phyloP scores from a whole-genome alignment of 805 yeast species.

The Komagataella ulmi region DNA sequence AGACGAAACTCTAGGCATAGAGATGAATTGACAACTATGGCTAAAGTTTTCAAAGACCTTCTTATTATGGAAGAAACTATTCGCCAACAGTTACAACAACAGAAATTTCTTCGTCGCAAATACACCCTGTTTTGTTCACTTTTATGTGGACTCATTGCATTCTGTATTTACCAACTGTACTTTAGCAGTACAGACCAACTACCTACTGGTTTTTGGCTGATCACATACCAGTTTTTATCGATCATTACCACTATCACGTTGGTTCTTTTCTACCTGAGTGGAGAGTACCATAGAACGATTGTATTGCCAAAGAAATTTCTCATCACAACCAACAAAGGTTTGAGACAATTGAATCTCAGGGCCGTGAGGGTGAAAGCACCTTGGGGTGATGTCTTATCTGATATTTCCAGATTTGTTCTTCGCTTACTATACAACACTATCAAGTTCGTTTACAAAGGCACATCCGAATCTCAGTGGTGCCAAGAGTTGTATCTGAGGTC shows the following conservation, averaged over 20 bases:
- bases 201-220: conserved; percentile 20
- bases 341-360: conserved; percentile 70
- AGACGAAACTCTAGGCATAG: neutral
- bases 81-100: conserved; percentile 68
- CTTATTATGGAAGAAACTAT: conserved; percentile 77
- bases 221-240: conserved; percentile 38
- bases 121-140: conserved; percentile 41
- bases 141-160: conserved; percentile 23
- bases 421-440: conserved; percentile 2
- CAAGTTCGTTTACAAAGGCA: neutral
- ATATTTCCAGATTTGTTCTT: conserved; percentile 3
- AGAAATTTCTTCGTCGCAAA: conserved; percentile 49
- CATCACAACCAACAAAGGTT: conserved; percentile 76
- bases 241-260: conserved; percentile 55
- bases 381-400: conserved; percentile 1
- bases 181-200: conserved; percentile 5
- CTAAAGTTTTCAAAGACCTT: conserved; percentile 70
- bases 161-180: conserved; percentile 22
- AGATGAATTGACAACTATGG: conserved; percentile 25
- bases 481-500: conserved; percentile 19
- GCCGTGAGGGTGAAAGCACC: conserved; percentile 43
- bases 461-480: conserved; percentile 1
- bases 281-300: conserved; percentile 80
- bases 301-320: conserved; percentile 71
- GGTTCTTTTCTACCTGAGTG: conserved; percentile 70